phyloP scores from a whole-genome alignment of 176 grass and related monocot species.

The Alopecurus myosuroides region DNA sequence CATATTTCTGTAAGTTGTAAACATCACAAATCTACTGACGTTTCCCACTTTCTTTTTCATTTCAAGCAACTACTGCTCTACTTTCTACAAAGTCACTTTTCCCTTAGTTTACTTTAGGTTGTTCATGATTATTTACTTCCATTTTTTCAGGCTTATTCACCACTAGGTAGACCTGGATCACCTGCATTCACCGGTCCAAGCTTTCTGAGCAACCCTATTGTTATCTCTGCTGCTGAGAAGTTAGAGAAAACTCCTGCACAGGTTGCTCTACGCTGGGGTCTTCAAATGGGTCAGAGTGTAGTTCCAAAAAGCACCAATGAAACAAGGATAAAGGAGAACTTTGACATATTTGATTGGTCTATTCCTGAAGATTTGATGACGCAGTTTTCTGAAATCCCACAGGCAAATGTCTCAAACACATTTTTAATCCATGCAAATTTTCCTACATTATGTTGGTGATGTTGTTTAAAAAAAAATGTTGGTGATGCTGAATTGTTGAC shows the following conservation, averaged over 20 bases:
- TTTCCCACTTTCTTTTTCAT: not conserved
- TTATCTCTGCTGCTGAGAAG: constrained; percentile 48
- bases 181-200: constrained; percentile 32
- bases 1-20: constrained; percentile 60
- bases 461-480: not conserved
- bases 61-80: not conserved
- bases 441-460: not conserved
- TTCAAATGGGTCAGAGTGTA: constrained; percentile 73
- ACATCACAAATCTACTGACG: not conserved
- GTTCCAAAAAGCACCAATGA: constrained; percentile 65
- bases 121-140: not conserved
- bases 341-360: constrained; percentile 60
- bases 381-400: constrained; percentile 49
- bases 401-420: constrained; percentile 9
- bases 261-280: constrained; percentile 53
- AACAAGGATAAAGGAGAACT: constrained; percentile 61
- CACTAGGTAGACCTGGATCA: constrained; percentile 53
- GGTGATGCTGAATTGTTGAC: too few species aligned
- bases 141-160: constrained; percentile 58
- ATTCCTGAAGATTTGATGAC: constrained; percentile 56
- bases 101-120: not conserved
- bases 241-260: constrained; percentile 64
- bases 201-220: constrained; percentile 31
- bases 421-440: not conserved
- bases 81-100: not conserved